Evolutionary conservation across 352 stramenopile genomes (phyloP), one percentile per base, ranked within the genome.

Genomic region (Thalassiosira mediterranea): DNA sequence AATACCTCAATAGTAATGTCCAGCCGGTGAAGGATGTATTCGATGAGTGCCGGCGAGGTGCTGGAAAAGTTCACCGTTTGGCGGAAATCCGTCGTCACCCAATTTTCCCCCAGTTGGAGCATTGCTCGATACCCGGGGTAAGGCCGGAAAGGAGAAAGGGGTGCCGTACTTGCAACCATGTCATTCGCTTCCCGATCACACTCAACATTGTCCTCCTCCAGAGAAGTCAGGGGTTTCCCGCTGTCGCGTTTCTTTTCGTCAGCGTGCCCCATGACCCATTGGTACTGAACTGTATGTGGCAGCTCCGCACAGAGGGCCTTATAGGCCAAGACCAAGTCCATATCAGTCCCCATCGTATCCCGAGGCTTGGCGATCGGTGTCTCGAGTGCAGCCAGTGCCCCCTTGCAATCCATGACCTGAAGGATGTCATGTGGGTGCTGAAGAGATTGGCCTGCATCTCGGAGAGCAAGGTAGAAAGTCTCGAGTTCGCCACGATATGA

Each of bases 261-360:
- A 0, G 57, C 38, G 28, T 66, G 57, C 28, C 57, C 40, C 37
- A 66, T 54, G 3, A 66, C 40, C 8, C 40, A 56, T 25, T 66
- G 7, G 7, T 52, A 25, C 1, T 15, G 4, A 13, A 66, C 1
- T 7, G 4, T 44, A 28, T 66, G 57, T 28, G 21, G 4, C 8
- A 15, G 21, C 38, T 40, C 26, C 23, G 15, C 0, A 3, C 4
- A 1, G 10, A 66, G 13, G 10, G 52, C 0, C 0, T 54, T 37
- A 23, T 56, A 66, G 8, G 57, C 57, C 57, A 66, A 42, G 2
- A 66, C n/a, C 26, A 66, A 17, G 21, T 66, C 57, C 57, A 66
- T 66, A 42, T 66, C 57, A 13, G 40, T 34, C 25, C 23, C 40
- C 37, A 65, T 65, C 32, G 38, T 65, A 3, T 65, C 1, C 2